Base-by-base conservation (phyloP, 2,329 filamentous ascomycete genomes). In the Beauveria sp. region DNA sequence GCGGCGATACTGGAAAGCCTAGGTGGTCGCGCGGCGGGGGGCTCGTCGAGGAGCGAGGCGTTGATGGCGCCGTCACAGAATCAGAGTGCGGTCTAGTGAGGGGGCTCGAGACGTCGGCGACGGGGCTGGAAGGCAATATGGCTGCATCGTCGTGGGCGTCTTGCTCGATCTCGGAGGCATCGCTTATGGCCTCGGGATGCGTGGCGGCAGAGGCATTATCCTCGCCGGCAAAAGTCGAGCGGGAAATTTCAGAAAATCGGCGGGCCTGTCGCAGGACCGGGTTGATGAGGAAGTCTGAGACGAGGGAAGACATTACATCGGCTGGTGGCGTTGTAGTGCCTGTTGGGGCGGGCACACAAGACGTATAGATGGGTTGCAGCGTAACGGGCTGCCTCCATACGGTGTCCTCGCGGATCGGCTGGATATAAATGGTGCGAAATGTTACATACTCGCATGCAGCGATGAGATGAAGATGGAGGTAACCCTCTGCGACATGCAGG, bases 251-350 rank as follows among this genome's bases (percentile, higher is more conserved):
- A 54, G 86, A 87, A 69, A 88, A 82, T 65, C 84, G 83, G 64
- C 84, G 83, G 68, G 85, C 85, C 73, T 87, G 85, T 71, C 85
- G 83, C 66, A 87, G 74, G 68, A 87, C 84, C 62, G 86, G 85
- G 64, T 86, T 86, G 72, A 87, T 85, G 67, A 87, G 75, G 70
- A 86, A 86, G 63, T 86, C 82, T 69, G 84, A 81, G 59, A 88
- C 84, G 68, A 87, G 76, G 67, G 80, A 85, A 72, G 82, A 80
- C 85, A 88, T 88, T 69, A 67, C 66, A 64, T 62, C 58, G 64
- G 63, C 43, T 50, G 20, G 24, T 58, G 65, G 30, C 9, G 43
- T 12, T 14, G 51, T 26, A 28, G 10, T 28, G 34, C 50, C 24
- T 24, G 56, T 18, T n/a, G 49, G 50, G 58, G 50, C 38, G 40